Percentiles rank a stretch among this genome's conserved stretches.
These are phyloP conservation scores for Daldinia loculata DNA, from an alignment of 495 filamentous ascomycete species.

Conservation along the genomic window DNA sequence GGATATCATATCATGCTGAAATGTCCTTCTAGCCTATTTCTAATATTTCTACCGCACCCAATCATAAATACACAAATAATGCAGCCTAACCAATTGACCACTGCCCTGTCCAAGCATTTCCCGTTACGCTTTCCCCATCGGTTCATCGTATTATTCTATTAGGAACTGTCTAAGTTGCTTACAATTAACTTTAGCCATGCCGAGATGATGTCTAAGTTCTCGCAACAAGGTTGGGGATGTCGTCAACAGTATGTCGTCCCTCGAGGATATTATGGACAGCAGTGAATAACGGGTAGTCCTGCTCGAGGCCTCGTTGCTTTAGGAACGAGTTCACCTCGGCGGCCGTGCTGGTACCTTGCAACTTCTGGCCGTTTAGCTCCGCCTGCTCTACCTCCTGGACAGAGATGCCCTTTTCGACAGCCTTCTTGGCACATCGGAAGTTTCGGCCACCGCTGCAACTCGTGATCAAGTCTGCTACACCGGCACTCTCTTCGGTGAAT, in stretches of 20 bases:
- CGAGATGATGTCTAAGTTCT: slow-evolving; percentile 33
- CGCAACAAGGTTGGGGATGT: slow-evolving; percentile 68
- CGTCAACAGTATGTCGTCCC: slow-evolving; percentile 65
- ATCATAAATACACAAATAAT: slow-evolving; percentile 6
- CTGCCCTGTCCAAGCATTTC: neutral
- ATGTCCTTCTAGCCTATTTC: slow-evolving; percentile 26
- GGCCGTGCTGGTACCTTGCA: slow-evolving; percentile 93
- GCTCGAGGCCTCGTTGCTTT: slow-evolving; percentile 75
- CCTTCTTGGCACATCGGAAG: slow-evolving; percentile 90
- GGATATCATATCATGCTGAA: slow-evolving; percentile 39
- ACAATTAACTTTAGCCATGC: neutral
- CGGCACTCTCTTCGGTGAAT: slow-evolving; percentile 95
- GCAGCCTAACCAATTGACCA: slow-evolving; percentile 8
- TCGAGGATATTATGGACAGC: slow-evolving; percentile 76
- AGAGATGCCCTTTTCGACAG: slow-evolving; percentile 76
- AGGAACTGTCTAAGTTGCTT: neutral
- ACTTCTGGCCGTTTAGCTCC: slow-evolving; percentile 95
- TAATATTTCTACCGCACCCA: slow-evolving; percentile 23
- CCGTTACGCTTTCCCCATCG: slow-evolving; percentile 4
- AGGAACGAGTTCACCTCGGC: slow-evolving; percentile 90
- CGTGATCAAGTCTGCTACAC: slow-evolving; percentile 96
- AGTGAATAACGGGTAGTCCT: slow-evolving; percentile 90
- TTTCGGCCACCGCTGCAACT: slow-evolving; percentile 91
- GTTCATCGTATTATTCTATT: neutral
- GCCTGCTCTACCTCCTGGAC: slow-evolving; percentile 87